These are phyloP conservation scores for Cardamine chenopodiifolia DNA, from an alignment of 345 rosid genomes.

Conservation along the genomic window DNA sequence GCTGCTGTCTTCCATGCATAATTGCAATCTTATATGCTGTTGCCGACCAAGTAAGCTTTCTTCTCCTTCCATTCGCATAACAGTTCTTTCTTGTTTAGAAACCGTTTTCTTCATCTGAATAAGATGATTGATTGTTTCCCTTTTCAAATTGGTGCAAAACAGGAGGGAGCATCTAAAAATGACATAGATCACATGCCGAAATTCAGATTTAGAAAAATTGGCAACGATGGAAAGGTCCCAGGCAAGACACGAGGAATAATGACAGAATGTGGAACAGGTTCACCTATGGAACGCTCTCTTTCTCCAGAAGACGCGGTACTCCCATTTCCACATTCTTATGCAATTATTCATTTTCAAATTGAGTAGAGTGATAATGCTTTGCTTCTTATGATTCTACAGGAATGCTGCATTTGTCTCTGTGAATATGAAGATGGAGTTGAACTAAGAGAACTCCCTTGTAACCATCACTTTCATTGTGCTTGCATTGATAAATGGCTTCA, in stretches of 20 bases:
- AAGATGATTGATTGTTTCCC: not conserved
- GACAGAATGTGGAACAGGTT: conserved; percentile 77
- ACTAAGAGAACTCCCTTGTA: conserved; percentile 89
- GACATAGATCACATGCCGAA: conserved; percentile 86
- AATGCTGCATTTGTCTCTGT: conserved; percentile 95
- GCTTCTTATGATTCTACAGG: conserved; percentile 49
- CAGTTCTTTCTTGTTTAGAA: not conserved
- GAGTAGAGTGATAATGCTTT: not conserved
- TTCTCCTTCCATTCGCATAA: not conserved
- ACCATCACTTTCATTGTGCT: conserved; percentile 88
- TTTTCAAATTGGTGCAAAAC: conserved; percentile 36
- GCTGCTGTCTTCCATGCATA: conserved; percentile 98
- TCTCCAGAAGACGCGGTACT: conserved; percentile 77
- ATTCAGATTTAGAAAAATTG: conserved; percentile 60
- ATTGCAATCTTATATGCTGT: conserved; percentile 94
- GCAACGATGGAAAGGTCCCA: conserved; percentile 48
- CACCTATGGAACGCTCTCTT: conserved; percentile 66
- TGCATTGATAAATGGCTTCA: conserved; percentile 95
- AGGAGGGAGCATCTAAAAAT: conserved; percentile 93
- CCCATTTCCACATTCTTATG: not conserved
- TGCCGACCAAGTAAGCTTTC: conserved; percentile 79
- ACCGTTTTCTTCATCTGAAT: not conserved
- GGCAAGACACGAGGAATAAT: conserved; percentile 64
- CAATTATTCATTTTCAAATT: not conserved
- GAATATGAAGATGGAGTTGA: conserved; percentile 89